Conservation (phyloP, 495 filamentous ascomycete genomes). For the Opeltia flavorubescens region DNA sequence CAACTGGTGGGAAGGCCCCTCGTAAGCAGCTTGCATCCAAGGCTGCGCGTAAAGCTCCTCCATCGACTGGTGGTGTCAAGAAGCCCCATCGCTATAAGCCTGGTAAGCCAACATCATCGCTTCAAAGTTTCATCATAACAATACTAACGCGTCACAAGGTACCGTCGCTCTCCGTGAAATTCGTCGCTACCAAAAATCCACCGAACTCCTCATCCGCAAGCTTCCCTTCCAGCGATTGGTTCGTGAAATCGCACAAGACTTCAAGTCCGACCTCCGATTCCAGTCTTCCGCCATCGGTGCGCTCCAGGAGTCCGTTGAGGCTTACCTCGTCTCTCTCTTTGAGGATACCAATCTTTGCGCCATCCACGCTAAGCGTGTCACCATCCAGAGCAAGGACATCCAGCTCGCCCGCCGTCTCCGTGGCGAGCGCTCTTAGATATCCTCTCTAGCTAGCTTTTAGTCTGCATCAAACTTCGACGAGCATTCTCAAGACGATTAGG, state of each 20-base stretch:
- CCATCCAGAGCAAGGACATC: conserved; percentile 92
- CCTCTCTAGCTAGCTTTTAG: background rate
- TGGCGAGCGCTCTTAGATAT: conserved; percentile 71
- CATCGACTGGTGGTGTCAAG: conserved; percentile 88
- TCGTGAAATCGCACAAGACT: conserved; percentile 99
- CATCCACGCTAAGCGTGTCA: conserved; percentile 79
- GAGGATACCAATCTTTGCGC: conserved; percentile 99
- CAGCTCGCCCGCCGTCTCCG: conserved; percentile 93
- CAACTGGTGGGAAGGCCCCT: conserved; percentile 98
- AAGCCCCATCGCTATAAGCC: conserved; percentile 99
- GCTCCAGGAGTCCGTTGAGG: conserved; percentile 99
- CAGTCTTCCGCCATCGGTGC: conserved; percentile 99
- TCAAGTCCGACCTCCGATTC: conserved; percentile 99
- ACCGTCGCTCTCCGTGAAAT: conserved; percentile 99
- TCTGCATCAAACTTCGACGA: conserved; percentile 2
- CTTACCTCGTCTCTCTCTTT: conserved; percentile 99
- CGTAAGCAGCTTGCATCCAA: conserved; percentile 94
- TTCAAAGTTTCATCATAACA: conserved; percentile 2
- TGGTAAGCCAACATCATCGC: conserved; percentile 40
- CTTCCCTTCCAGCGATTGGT: conserved; percentile 99
- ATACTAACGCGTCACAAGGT: conserved; percentile 34
- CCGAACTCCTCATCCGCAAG: conserved; percentile 99
- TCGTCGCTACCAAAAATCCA: conserved; percentile 99
- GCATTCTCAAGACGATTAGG: background rate
- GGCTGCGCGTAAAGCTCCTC: conserved; percentile 65